Conservation (phyloP, 257 asterid species). For the Anisodus tanguticus region DNA sequence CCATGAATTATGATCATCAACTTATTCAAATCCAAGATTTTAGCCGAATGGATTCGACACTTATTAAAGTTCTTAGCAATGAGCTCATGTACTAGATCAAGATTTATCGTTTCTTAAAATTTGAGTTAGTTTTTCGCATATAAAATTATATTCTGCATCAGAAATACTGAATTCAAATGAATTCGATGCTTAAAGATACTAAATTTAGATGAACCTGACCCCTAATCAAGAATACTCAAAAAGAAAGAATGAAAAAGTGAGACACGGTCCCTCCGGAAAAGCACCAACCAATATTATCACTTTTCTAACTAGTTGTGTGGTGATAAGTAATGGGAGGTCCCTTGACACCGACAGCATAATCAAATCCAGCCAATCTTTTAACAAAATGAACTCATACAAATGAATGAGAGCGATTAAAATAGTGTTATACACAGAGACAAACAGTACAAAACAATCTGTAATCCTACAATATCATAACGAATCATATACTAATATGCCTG, state of each 20-base stretch:
- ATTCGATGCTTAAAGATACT: too few species aligned
- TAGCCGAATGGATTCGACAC: background rate
- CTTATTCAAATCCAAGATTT: background rate
- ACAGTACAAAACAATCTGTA: conserved; percentile 27
- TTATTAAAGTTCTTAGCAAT: background rate
- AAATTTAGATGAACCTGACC: too few species aligned
- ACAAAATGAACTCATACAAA: background rate
- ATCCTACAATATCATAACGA: conserved; percentile 30
- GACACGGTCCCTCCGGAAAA: background rate
- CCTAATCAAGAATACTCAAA: background rate
- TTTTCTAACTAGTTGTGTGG: conserved; percentile 6
- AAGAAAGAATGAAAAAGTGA: background rate
- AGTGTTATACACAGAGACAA: background rate
- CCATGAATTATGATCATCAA: background rate
- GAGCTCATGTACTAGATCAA: background rate
- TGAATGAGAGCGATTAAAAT: background rate
- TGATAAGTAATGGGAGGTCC: conserved; percentile 27
- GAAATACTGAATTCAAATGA: too few species aligned
- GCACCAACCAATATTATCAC: background rate
- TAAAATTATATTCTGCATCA: too few species aligned
- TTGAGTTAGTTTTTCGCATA: too few species aligned
- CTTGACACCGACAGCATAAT: conserved; percentile 27
- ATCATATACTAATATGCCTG: conserved; percentile 31
- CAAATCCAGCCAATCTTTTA: conserved; percentile 8
- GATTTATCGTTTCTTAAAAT: too few species aligned